Evolutionary conservation across 257 asterid species (phyloP).

Genomic region (Osmanthus fragrans): DNA sequence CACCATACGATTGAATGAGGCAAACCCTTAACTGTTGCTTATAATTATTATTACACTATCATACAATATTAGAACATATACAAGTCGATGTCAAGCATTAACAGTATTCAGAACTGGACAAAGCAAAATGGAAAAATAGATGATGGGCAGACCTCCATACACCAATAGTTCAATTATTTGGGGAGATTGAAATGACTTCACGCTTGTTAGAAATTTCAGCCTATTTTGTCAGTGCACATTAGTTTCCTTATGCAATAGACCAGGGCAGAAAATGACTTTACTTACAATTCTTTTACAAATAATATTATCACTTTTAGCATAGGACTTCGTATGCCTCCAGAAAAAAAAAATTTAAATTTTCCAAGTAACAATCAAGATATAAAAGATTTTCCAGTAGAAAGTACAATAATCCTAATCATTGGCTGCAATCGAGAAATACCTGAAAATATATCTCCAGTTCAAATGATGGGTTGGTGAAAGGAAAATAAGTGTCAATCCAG

Average conservation of each 20-base stretch:
- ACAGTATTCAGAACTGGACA: too few species aligned
- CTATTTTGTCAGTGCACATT: neutral
- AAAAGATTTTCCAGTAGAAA: neutral
- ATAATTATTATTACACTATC: too few species aligned
- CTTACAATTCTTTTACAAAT: neutral
- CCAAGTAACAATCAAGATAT: neutral
- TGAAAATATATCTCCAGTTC: slow-evolving; percentile 94
- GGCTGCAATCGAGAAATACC: slow-evolving; percentile 40
- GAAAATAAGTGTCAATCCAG: slow-evolving; percentile 96
- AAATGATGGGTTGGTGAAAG: slow-evolving; percentile 92
- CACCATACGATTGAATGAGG: too few species aligned
- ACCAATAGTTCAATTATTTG: neutral
- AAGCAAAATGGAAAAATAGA: too few species aligned
- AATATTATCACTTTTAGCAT: neutral
- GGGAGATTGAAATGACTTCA: neutral
- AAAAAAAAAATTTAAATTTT: neutral
- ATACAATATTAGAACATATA: too few species aligned
- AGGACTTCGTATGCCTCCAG: neutral
- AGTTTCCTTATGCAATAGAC: neutral
- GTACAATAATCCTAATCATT: neutral
- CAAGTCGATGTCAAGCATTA: too few species aligned
- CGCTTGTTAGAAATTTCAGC: neutral
- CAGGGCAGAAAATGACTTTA: neutral
- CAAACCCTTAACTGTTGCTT: too few species aligned
- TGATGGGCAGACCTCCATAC: neutral